A percentile compares a stretch with the other conserved stretches of the same genome.
These are phyloP conservation scores for Amphichorda felina DNA, from an alignment of 2,329 filamentous ascomycete genomes.

Conservation along the genomic window DNA sequence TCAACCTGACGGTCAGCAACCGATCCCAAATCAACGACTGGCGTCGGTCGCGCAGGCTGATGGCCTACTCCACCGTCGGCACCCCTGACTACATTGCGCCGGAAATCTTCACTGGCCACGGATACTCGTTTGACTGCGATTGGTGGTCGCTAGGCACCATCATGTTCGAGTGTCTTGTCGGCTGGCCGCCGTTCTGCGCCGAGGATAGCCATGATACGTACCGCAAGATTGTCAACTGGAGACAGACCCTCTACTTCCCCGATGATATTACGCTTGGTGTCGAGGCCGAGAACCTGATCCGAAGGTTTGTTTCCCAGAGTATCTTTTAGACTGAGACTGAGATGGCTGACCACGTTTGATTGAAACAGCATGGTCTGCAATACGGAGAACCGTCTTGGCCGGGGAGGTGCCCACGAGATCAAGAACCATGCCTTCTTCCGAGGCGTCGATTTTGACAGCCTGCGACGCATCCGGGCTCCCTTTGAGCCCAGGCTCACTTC, in stretches of 20 bases:
- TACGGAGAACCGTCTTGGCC: conserved; percentile 80
- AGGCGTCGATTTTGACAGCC: conserved; percentile 86
- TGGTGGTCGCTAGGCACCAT: conserved; percentile 99
- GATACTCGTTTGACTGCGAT: conserved; percentile 94
- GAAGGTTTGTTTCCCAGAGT: conserved; percentile 50
- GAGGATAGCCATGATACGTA: conserved; percentile 97
- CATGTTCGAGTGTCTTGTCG: conserved; percentile 98
- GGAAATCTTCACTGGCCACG: conserved; percentile 93
- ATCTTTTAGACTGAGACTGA: conserved; percentile 5
- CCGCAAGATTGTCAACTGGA: conserved; percentile 98
- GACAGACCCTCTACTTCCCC: conserved; percentile 89
- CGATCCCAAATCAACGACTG: conserved; percentile 97
- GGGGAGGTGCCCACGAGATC: conserved; percentile 79
- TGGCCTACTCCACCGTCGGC: conserved; percentile 96
- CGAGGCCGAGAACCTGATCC: conserved; percentile 85
- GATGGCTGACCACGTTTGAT: too few relatives aligned
- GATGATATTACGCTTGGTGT: conserved; percentile 82
- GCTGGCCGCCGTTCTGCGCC: conserved; percentile 97
- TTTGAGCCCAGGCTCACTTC: conserved; percentile 91
- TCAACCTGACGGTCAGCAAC: conserved; percentile 96
- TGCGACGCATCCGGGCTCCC: conserved; percentile 85
- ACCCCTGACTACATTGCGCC: conserved; percentile 98
- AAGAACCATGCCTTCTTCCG: conserved; percentile 94
- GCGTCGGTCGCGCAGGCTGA: conserved; percentile 87
- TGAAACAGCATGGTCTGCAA: conserved; percentile 74